Base-by-base conservation (phyloP, 2,329 filamentous ascomycete species). In the Lasiodiplodia gonubiensis region DNA sequence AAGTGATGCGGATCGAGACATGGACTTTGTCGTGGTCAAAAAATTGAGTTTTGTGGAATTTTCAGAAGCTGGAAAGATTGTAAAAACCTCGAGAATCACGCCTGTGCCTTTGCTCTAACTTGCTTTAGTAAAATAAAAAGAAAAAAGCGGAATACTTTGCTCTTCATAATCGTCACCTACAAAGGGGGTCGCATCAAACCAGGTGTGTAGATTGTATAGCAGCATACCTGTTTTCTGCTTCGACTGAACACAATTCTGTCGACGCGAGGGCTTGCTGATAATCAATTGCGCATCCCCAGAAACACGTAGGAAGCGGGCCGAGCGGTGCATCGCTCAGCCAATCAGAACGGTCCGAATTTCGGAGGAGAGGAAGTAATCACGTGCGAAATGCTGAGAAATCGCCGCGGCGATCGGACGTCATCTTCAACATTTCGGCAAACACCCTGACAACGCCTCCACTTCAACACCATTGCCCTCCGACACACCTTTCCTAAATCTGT, bases 301-400 rank as follows among this genome's bases (percentile, higher is more conserved):
- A 46, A 46, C 18, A 11, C 42, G 23, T 10, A 25, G 23, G 6
- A 12, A 16, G 12, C 21, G 12, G 27, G 33, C n/a, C 14, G 39
- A 35, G 25, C 35, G 57, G 27, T 35, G 18, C 39, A 39, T 25
- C 6, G 25, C 7, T 18, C 30, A 63, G 21, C 59, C 59, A 63
- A 63, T 63, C 59, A 63, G 14, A 51, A 30, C 25, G 2, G 10
- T 10, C 46, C 59, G 42, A 63, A 63, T 63, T 25, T 51, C 42
- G 59, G 59, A 25, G 27, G 5, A 37, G 46, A 37, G 46, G 46
- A 63, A 18, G 59, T 25, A 63, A 63, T 63, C 59, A 63, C 59
- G 59, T 63, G 59, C 46, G 23, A n/a, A 3, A 16, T 66, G 64
- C 64, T 66, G 64, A 66, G 64, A 66, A 66, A 66, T 66, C 64